Evolutionary conservation across 192 early-diverging fungal genomes (phyloP), one percentile per base, ranked within the genome.

Genomic region (Coemansia sp.): DNA sequence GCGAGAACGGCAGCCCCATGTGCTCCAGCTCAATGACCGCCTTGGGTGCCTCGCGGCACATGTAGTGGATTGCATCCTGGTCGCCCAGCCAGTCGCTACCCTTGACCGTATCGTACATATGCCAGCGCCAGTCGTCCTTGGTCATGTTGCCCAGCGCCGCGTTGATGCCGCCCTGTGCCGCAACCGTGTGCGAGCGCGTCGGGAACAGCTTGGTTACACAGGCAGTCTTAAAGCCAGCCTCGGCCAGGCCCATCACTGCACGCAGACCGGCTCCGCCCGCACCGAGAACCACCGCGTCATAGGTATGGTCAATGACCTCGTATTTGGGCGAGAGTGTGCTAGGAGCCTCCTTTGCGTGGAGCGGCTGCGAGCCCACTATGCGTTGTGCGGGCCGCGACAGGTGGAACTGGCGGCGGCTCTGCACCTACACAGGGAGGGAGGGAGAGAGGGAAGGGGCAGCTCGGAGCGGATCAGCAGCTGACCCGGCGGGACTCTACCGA

Each of bases 81-180:
- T 98, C 96, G 77, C 94, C 95, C 16, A 98, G 83, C 96, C 96
- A 98, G 67, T 98, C 96, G 51, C 86, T 89, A 40, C 93, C 95
- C 81, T 98, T 98, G 67, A 96, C 93, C 18, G 95, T 96, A 52
- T 98, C 95, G 63, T 96, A 98, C 96, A 98, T 98, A 72, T 98
- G 96, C 96, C 96, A 98, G 75, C 94, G 84, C 96, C 96, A 99
- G 80, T 99, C 96, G 72, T 99, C 96, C 77, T 99, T 91, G 51
- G 85, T 83, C 93, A 99, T 96, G 77, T 99, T 99, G 40, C 96
- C 96, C 33, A 99, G 84, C 37, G 96, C 96, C 54, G 96, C 96
- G 76, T 99, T 99, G 70, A 99, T 91, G 62, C 96, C 96, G 54
- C 95, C 95, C 81, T 98, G 95, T 42, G 95, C 95, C 37, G 95